These are phyloP conservation scores for Akanthomyces lecanii DNA, from an alignment of 2,329 filamentous ascomycete genomes.

Conservation along the genomic window DNA sequence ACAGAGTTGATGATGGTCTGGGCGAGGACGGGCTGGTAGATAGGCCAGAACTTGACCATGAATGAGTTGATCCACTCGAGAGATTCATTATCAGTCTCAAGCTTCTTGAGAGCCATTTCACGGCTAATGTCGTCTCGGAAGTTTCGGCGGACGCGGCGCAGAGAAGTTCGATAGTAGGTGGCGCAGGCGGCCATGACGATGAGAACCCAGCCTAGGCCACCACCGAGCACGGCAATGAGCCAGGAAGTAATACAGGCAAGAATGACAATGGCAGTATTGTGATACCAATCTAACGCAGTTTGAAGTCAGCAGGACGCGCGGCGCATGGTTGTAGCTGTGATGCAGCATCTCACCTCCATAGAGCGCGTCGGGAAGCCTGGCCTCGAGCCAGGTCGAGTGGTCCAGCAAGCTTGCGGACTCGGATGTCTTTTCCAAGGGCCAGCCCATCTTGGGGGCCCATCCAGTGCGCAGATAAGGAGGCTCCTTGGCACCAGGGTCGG, in stretches of 20 bases:
- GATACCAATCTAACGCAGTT: slow-evolving; percentile 78
- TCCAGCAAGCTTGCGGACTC: slow-evolving; percentile 70
- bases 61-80: slow-evolving; percentile 99
- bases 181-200: slow-evolving; percentile 87
- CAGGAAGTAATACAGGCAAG: slow-evolving; percentile 90
- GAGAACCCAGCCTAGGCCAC: slow-evolving; percentile 88
- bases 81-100: slow-evolving; percentile 88
- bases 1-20: slow-evolving; percentile 90
- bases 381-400: slow-evolving; percentile 83
- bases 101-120: slow-evolving; percentile 77
- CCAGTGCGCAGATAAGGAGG: slow-evolving; percentile 55
- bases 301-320: neutral
- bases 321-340: neutral
- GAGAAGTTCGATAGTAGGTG: slow-evolving; percentile 94
- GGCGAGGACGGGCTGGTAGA: slow-evolving; percentile 90
- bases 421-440: slow-evolving; percentile 53
- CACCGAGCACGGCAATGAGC: slow-evolving; percentile 83
- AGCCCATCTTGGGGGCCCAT: slow-evolving; percentile 84
- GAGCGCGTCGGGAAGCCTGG: slow-evolving; percentile 79
- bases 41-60: slow-evolving; percentile 98
- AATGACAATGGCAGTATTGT: slow-evolving; percentile 89
- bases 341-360: slow-evolving; percentile 64
- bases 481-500: slow-evolving; percentile 50
- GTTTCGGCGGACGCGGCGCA: slow-evolving; percentile 89
- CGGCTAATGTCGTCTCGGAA: slow-evolving; percentile 91